phyloP scores from a whole-genome alignment of 2,329 filamentous ascomycete genomes.

The Calycina herbarum region DNA sequence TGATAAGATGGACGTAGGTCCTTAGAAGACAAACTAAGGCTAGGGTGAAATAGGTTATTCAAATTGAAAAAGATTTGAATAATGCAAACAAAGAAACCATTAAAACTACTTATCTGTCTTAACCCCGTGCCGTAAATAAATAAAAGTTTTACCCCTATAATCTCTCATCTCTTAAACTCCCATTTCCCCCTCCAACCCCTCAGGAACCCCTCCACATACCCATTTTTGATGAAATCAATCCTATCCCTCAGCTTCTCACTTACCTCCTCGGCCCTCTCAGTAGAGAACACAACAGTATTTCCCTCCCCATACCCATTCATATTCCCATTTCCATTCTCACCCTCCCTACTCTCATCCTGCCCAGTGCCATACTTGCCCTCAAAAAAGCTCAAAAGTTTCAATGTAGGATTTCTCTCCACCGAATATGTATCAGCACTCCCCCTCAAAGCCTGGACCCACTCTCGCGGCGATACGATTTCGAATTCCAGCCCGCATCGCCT shows the following conservation, averaged over 20 bases:
- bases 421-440: constrained; percentile 31
- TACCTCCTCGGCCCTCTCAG: not conserved
- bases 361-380: constrained; percentile 47
- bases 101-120: too few species aligned
- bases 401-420: constrained; percentile 45
- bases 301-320: not conserved
- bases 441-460: constrained; percentile 48
- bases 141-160: too few species aligned
- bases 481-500: constrained; percentile 46
- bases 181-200: not conserved
- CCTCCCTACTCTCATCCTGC: constrained; percentile 39
- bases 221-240: not conserved
- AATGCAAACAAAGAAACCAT: too few species aligned
- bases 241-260: not conserved
- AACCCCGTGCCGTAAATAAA: too few species aligned
- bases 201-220: not conserved
- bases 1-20: too few species aligned
- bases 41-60: too few species aligned
- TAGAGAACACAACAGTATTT: not conserved
- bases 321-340: not conserved
- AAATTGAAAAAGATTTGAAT: too few species aligned
- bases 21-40: too few species aligned
- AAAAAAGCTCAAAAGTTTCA: constrained; percentile 55
- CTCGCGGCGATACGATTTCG: constrained; percentile 42
- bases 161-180: not conserved